Percentiles rank a stretch among this genome's conserved stretches.
Evolutionary conservation across 306 rosid species (phyloP).

Genomic region (Medicago lupulina): DNA sequence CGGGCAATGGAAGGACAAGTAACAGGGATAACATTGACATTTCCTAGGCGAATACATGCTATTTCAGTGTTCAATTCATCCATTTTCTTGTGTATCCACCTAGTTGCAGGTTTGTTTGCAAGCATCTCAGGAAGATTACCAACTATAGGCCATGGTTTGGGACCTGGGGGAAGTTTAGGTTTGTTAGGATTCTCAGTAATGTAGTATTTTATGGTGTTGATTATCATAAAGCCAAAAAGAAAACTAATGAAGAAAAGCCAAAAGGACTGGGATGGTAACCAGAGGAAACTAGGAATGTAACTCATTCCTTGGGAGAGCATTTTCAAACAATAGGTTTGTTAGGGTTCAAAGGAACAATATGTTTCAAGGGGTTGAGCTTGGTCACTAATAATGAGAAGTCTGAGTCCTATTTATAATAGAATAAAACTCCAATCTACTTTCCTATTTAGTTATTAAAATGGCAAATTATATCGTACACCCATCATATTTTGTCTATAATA

Average conservation of each 20-base stretch:
- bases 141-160: conserved; percentile 53
- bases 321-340: not conserved
- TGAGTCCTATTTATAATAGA: not conserved
- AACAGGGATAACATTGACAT: conserved; percentile 47
- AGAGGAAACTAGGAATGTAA: not conserved
- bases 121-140: conserved; percentile 53
- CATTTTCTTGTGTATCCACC: conserved; percentile 51
- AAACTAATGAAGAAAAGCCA: not conserved
- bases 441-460: no score
- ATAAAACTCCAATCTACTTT: no score
- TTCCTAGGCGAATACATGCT: conserved; percentile 55
- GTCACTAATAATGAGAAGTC: not conserved
- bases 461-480: no score
- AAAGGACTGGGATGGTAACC: not conserved
- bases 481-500: no score
- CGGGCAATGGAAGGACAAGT: conserved; percentile 36
- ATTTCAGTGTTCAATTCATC: conserved; percentile 49
- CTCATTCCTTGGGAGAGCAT: conserved; percentile 17
- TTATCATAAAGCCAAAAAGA: not conserved
- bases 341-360: not conserved
- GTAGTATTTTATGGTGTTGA: conserved; percentile 1
- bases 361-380: not conserved
- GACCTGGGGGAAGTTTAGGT: conserved; percentile 45
- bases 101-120: conserved; percentile 29
- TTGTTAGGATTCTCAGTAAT: not conserved